These are phyloP conservation scores for Phytopythium delawarense DNA, from an alignment of 352 stramenopile species.

Conservation along the genomic window DNA sequence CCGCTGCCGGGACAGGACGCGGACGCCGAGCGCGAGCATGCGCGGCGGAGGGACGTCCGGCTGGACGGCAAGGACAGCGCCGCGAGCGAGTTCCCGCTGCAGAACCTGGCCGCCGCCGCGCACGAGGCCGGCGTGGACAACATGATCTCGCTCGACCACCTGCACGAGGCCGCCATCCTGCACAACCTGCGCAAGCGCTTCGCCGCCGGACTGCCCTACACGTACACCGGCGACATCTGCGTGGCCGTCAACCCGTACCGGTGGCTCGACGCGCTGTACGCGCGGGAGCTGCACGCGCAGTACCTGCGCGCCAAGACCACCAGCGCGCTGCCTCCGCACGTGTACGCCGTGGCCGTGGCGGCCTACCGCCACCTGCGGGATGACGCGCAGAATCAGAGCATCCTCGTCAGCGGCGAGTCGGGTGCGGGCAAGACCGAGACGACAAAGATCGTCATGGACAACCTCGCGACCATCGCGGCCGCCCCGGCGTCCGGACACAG, in stretches of 20 bases:
- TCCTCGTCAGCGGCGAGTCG: constrained; percentile 84
- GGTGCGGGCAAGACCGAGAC: constrained; percentile 94
- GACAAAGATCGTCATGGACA: constrained; percentile 90
- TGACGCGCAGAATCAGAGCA: constrained; percentile 66
- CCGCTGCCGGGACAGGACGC: constrained; percentile 23
- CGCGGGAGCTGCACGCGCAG: constrained; percentile 47
- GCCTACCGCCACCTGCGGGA: constrained; percentile 65
- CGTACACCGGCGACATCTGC: constrained; percentile 94
- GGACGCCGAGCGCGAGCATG: constrained; percentile 12
- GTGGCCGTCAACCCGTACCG: constrained; percentile 97
- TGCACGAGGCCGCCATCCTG: constrained; percentile 89
- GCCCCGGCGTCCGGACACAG: constrained; percentile 7
- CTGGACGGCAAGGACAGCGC: constrained; percentile 30
- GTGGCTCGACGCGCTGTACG: constrained; percentile 83
- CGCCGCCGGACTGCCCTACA: constrained; percentile 87
- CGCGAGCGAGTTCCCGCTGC: constrained; percentile 41
- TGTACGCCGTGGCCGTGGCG: constrained; percentile 65
- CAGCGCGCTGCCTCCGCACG: constrained; percentile 59
- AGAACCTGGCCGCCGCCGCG: constrained; percentile 41
- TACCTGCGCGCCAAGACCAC: constrained; percentile 50
- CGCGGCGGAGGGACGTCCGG: constrained; percentile 26
- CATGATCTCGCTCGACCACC: constrained; percentile 82
- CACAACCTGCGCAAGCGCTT: constrained; percentile 87
- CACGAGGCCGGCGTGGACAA: constrained; percentile 44
- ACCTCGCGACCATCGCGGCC: constrained; percentile 73